Conservation (phyloP, 306 rosid species). For the Acacia confusa region DNA sequence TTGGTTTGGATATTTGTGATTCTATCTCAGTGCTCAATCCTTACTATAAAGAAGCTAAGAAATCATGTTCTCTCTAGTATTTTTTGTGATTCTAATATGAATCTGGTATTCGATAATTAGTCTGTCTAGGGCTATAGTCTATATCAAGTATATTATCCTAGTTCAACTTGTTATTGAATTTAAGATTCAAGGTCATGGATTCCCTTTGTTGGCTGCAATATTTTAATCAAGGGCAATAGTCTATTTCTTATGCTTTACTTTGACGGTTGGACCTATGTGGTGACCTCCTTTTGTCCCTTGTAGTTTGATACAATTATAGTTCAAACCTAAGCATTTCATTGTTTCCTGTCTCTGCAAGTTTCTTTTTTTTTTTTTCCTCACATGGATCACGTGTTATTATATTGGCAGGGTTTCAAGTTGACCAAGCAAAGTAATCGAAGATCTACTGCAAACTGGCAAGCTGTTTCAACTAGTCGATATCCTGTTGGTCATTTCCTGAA, state of each 20-base stretch:
- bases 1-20: not conserved
- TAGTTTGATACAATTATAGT: not conserved
- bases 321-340: not conserved
- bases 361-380: no score
- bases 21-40: not conserved
- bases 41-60: not conserved
- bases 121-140: not conserved
- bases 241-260: not conserved
- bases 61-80: not conserved
- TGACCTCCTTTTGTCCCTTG: not conserved
- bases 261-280: not conserved
- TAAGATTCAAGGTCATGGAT: not conserved
- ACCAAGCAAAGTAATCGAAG: conserved; percentile 85
- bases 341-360: conserved; percentile 14
- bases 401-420: conserved; percentile 74
- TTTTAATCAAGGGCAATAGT: not conserved
- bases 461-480: conserved; percentile 80
- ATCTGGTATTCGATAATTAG: not conserved
- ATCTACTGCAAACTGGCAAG: conserved; percentile 86
- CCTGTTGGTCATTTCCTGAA: conserved; percentile 89
- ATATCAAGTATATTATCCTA: not conserved
- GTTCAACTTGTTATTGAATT: not conserved
- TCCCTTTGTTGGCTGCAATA: not conserved
- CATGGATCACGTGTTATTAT: conserved; percentile 27
- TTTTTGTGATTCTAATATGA: not conserved